Evolutionary conservation across 148 eudicot genomes (phyloP), one percentile per base, ranked within the genome.

Genomic region (Hydrangea macrophylla): DNA sequence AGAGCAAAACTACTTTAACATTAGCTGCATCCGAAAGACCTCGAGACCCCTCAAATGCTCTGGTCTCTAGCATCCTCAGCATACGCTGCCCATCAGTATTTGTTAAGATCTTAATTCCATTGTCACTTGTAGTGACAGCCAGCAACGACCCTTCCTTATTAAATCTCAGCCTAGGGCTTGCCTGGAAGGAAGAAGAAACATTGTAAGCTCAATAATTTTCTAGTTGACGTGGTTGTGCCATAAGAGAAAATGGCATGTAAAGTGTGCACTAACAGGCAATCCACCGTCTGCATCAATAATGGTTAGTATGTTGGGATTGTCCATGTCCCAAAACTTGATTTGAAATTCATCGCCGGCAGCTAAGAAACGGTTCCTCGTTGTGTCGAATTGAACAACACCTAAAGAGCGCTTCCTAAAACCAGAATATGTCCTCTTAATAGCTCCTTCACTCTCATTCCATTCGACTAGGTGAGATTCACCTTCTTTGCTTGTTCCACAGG

Each of bases 271-370:
- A 36, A 88, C 92, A 44, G 90, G 90, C 66, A 88, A 77, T 68
- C 85, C 81, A 40, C 83, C 88, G 64, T 80, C 90, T 17, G 77
- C 89, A 67, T 88, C 87, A 23, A 72, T 67, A 68, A 62, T 61
- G 22, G 84, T 79, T 33, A 85, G 75, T 28, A 81, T 75, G 76
- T 85, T 79, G 30, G 57, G 68, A 70, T 75, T 83, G 39, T 88
- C 85, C 89, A 80, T 88, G 35, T 88, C 89, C 92, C 92, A 88
- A 67, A 88, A 88, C 70, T 88, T 88, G 58, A 88, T 81, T 70
- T 71, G 80, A 67, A 83, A 85, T 56, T 88, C 85, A 77, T 88
- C 92, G 27, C 92, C 92, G 58, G 86, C 92, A 58, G 89, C 92
- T 75, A 85, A 78, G 76, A 88, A 81, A 39, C 81, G 83, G 66